Evolutionary conservation across 305 asterid species (phyloP), one percentile per base, ranked within the genome.

Genomic region (Fraxinus sp.): DNA sequence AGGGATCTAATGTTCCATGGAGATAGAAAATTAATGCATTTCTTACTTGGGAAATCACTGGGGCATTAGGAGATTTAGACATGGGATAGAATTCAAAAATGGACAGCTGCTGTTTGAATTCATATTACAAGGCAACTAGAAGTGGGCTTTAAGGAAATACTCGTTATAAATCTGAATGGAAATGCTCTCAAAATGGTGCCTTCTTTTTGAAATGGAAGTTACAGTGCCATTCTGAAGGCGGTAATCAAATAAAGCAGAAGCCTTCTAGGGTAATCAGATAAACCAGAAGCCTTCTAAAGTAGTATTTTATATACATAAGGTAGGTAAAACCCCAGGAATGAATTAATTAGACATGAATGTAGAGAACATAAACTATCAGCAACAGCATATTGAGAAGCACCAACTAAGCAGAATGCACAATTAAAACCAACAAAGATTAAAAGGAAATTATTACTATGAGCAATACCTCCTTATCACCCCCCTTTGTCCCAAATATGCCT

Each of bases 391-490:
- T 28, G 62, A 75, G 78, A 24, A 78, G 70, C 59, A 78, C 77
- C n/a, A 70, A 80, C 14, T 28, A 35, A 30, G 8, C 18, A 79
- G 71, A 76, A 39, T 39, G 33, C 81, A 82, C 46, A 76, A 49
- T 59, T 66, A 68, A 20, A 57, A n/a, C 71, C 76, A 44, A 68
- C 32, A 10, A 70, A 37, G 49, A 28, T 32, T 70, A 66, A 76
- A 59, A 44, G 6, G 74, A 8, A 26, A 57, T 24, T 22, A 78
- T 79, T 3, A 71, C 14, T 8, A 78, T 62, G 49, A 62, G 44
- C 72, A 11, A 18, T 94, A 94, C 99, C 99, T 96, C 99, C 90
- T 96, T 96, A 89, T 96, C 99, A 81, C 95, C 99, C 80, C 98
- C 99, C 89, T 96, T 94, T 37, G 92, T 88, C 83, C 99, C 99